Conservation (phyloP, 2,329 filamentous ascomycete species). For the Calonectria fujianensis region DNA sequence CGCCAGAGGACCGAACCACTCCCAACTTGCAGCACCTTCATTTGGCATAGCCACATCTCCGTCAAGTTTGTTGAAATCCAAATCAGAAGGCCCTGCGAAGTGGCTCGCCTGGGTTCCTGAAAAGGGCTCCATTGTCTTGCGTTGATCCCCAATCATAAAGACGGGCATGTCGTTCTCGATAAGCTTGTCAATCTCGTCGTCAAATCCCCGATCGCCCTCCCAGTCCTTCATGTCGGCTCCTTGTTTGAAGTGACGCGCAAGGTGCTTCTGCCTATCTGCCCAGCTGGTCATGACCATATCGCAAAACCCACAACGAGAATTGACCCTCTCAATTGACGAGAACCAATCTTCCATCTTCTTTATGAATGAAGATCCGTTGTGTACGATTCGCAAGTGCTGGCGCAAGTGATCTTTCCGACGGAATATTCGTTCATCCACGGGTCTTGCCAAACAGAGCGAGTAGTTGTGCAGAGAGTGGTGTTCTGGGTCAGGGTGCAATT, state of each 20-base stretch:
- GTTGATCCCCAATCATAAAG: slow-evolving; percentile 26
- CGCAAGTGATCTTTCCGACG: slow-evolving; percentile 33
- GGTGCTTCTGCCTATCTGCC: slow-evolving; percentile 31
- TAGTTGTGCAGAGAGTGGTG: slow-evolving; percentile 25
- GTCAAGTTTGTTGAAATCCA: background rate
- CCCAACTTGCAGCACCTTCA: background rate
- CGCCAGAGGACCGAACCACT: background rate
- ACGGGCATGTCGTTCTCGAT: slow-evolving; percentile 34
- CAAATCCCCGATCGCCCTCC: slow-evolving; percentile 30
- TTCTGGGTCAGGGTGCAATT: slow-evolving; percentile 11
- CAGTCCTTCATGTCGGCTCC: slow-evolving; percentile 30
- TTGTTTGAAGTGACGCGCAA: slow-evolving; percentile 22
- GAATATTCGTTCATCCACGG: slow-evolving; percentile 7
- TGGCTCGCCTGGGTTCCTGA: slow-evolving; percentile 26
- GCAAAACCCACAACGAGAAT: slow-evolving; percentile 36
- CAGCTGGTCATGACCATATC: slow-evolving; percentile 5
- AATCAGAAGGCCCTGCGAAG: background rate
- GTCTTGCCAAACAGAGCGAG: slow-evolving; percentile 6
- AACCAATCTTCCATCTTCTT: slow-evolving; percentile 25
- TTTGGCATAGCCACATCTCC: background rate
- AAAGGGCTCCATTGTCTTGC: slow-evolving; percentile 32
- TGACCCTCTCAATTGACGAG: slow-evolving; percentile 15
- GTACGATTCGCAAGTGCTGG: slow-evolving; percentile 30
- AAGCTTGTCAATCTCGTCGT: slow-evolving; percentile 14
- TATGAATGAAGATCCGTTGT: slow-evolving; percentile 2